A percentile compares a stretch with the other conserved stretches of the same genome.
These are phyloP conservation scores for Elaeagnus macrophylla DNA, from an alignment of 306 rosid species.

Conservation along the genomic window DNA sequence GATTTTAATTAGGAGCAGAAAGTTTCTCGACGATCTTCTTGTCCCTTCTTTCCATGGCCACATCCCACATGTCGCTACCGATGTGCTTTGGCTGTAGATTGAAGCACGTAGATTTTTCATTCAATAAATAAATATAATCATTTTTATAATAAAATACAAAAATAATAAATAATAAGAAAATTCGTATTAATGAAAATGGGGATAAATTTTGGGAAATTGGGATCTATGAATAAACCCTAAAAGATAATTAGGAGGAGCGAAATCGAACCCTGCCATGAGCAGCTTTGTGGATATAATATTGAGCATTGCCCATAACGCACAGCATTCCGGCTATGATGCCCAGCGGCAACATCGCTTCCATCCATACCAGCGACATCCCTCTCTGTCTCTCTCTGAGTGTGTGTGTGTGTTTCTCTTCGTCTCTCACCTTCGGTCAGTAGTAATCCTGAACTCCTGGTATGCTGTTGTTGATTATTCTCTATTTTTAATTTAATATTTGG, in stretches of 20 bases:
- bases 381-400: constrained; percentile 12
- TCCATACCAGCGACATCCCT: constrained; percentile 48
- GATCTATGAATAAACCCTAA: constrained; percentile 6
- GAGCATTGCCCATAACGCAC: constrained; percentile 82
- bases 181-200: not conserved
- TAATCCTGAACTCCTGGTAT: no score
- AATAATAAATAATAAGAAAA: not conserved
- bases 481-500: no score
- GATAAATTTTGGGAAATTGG: not conserved
- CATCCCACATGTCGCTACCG: constrained; percentile 91
- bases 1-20: constrained; percentile 23
- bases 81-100: constrained; percentile 79
- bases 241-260: not conserved
- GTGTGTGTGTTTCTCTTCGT: not conserved
- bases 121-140: no score
- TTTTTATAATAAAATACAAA: not conserved
- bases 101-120: no score
- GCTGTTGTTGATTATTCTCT: no score
- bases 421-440: no score
- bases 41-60: constrained; percentile 94
- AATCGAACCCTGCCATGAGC: constrained; percentile 70
- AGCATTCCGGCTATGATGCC: constrained; percentile 94
- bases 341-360: constrained; percentile 72
- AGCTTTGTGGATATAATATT: constrained; percentile 75
- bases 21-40: constrained; percentile 62